Conservation (phyloP, 1,284 basidiomycete genomes). For the Sporisorium graminicola region DNA sequence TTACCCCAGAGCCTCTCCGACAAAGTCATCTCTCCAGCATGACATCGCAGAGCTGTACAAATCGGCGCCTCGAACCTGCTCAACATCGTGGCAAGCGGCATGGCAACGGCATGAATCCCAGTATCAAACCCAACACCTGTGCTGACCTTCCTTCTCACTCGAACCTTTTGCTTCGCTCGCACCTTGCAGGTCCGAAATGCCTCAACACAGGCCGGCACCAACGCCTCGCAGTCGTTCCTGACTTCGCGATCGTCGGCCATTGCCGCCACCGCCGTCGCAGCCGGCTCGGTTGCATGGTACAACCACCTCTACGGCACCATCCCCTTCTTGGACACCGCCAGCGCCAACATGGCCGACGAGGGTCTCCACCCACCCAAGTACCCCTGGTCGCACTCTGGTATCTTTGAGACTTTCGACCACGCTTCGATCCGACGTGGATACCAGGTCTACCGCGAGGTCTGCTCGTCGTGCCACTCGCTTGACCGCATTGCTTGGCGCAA, state of each 20-base stretch:
- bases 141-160: conserved; percentile 16
- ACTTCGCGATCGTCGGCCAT: conserved; percentile 83
- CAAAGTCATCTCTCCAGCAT: neutral
- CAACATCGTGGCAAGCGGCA: conserved; percentile 2
- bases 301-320: conserved; percentile 87
- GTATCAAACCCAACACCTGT: neutral
- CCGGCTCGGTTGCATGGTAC: conserved; percentile 94
- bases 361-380: conserved; percentile 90
- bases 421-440: conserved; percentile 95
- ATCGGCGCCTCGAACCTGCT: neutral
- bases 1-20: neutral
- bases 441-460: conserved; percentile 99
- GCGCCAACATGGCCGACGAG: conserved; percentile 77
- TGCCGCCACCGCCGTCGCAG: conserved; percentile 82
- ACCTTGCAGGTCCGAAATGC: conserved; percentile 56
- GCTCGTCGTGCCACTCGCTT: conserved; percentile 97
- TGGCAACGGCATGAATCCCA: neutral
- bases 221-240: conserved; percentile 71
- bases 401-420: conserved; percentile 93
- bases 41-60: neutral
- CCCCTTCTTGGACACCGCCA: conserved; percentile 62
- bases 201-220: conserved; percentile 56
- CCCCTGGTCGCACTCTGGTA: conserved; percentile 92
- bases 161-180: neutral
- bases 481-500: conserved; percentile 99